These are phyloP conservation scores for Kingdonia uniflora DNA, from an alignment of 164 flowering plant genomes.

Conservation along the genomic window DNA sequence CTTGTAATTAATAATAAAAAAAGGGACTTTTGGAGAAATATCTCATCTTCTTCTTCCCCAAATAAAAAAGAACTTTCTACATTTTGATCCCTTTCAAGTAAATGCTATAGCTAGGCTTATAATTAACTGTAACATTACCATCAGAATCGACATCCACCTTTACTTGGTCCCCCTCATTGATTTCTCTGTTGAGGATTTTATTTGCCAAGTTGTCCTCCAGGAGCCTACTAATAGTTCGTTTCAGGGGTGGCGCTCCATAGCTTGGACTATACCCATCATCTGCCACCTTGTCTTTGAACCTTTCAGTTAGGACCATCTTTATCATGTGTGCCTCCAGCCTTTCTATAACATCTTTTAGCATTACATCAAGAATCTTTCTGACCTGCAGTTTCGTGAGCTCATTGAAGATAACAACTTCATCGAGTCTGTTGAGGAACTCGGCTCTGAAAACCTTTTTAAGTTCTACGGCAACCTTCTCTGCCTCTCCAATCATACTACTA, in stretches of 20 bases:
- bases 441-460: conserved; percentile 24
- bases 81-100: too few relatives aligned
- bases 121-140: conserved; percentile 19
- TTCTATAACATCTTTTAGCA: conserved; percentile 34
- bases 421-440: conserved; percentile 38
- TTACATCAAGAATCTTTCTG: conserved; percentile 24
- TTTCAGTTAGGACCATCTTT: conserved; percentile 22
- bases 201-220: conserved; percentile 37
- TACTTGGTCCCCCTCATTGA: conserved; percentile 35
- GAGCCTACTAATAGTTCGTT: conserved; percentile 11
- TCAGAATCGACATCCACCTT: conserved; percentile 28
- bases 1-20: too few relatives aligned
- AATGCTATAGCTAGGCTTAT: too few relatives aligned
- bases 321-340: conserved; percentile 28
- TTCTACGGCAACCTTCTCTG: conserved; percentile 21
- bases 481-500: conserved; percentile 19
- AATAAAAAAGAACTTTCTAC: too few relatives aligned
- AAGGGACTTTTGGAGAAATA: too few relatives aligned
- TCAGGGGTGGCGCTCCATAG: conserved; percentile 26
- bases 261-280: conserved; percentile 35
- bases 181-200: conserved; percentile 28
- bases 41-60: too few relatives aligned
- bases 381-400: conserved; percentile 28
- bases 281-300: conserved; percentile 27
- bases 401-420: conserved; percentile 33